Base-by-base conservation (phyloP, 2,329 filamentous ascomycete species). In the Ascochyta koolunga region DNA sequence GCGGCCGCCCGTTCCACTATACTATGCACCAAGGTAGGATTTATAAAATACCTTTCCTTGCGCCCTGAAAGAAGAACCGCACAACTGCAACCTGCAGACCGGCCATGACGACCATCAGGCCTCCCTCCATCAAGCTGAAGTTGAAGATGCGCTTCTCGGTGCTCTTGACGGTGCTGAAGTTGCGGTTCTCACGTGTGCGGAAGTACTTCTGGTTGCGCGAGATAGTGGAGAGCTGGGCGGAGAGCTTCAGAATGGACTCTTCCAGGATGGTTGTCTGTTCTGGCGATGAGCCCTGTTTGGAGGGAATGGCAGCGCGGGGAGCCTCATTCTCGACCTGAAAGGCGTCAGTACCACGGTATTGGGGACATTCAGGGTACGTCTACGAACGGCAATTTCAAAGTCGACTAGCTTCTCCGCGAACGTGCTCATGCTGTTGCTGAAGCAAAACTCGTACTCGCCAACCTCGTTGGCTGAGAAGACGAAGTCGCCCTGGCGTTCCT, bases 201-300 rank as follows among this genome's bases (percentile, higher is more conserved):
- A 99, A 99, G 82, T 99, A 99, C 77, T 99, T 99, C 73, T 99
- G 95, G 81, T 96, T 97, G 70, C 95, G 86, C 36, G 90, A 92
- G 72, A 99, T 95, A 59, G 93, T 97, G 13, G 92, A 96, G 44
- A 99, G 81, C 73, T 96, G 91, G 60, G 91, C 88, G 11, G 92
- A 96, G 56, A 99, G 84, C 81, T 96, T 97, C 82, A 95, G 91
- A 68, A 98, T 89, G 35, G 91, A 93, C 79, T 99, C 93, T 76
- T 98, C 93, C 42, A 99, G 83, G 7, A 86, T 85, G 40, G 88
- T 87, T 1, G 93, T 95, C 77, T 98, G 93, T 77, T 99, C 95
- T 46, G 91, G 89, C 44, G 88, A 86, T 39, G 91, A 89, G 59
- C 92, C 93, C 77, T 92, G 91, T 78, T 96, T 96, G 45, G 90